Conservation (phyloP, 495 filamentous ascomycete genomes). For the Penicillium bovifimosum region DNA sequence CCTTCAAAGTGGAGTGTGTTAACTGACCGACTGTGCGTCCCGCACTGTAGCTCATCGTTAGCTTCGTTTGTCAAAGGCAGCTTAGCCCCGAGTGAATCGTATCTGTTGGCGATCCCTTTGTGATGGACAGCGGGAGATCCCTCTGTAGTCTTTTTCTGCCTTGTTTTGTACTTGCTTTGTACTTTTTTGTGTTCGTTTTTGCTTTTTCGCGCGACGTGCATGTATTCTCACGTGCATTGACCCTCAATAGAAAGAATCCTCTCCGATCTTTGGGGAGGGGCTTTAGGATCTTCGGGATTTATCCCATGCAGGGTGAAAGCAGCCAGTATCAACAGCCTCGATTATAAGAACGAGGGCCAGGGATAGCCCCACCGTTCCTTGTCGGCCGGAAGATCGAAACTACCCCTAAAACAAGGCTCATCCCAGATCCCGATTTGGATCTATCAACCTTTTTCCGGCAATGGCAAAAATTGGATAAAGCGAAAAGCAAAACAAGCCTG, state of each 20-base stretch:
- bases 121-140: not conserved
- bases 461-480: not conserved
- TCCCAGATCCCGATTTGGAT: conserved; percentile 3
- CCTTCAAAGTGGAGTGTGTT: not conserved
- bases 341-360: not conserved
- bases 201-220: not conserved
- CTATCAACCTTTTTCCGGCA: conserved; percentile 1
- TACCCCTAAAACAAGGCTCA: not conserved
- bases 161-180: not conserved
- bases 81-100: not conserved
- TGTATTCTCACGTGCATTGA: not conserved
- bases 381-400: not conserved
- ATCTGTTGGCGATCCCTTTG: not conserved
- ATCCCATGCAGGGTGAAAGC: conserved; percentile 6
- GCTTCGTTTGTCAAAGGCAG: not conserved
- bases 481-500: not conserved
- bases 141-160: not conserved
- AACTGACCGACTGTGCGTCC: not conserved
- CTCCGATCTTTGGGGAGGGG: not conserved
- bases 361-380: not conserved
- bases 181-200: not conserved
- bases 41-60: not conserved
- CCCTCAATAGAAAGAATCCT: too few relatives aligned
- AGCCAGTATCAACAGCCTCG: conserved; percentile 5
- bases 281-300: not conserved